These are phyloP conservation scores for Ophiostoma triangulosporum DNA, from an alignment of 2,329 filamentous ascomycete genomes.

Conservation along the genomic window DNA sequence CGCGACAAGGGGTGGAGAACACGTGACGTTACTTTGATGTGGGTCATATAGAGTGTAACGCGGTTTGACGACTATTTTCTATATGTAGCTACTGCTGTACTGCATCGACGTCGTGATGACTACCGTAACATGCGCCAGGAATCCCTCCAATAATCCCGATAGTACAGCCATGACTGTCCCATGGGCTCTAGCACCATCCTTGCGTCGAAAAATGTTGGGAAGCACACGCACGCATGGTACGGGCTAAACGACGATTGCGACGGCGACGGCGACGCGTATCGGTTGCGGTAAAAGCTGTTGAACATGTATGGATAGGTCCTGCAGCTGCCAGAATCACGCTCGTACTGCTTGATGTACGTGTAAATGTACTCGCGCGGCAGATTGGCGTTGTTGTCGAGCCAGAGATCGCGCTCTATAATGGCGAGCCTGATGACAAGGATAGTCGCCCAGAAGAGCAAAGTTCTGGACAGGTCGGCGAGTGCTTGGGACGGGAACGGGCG, in stretches of 20 bases:
- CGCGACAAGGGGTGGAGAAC: not conserved
- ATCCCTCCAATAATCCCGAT: not conserved
- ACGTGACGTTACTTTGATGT: not conserved
- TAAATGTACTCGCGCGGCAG: slow-evolving; percentile 5
- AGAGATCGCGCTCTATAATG: slow-evolving; percentile 7
- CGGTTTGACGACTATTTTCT: no score
- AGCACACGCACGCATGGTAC: slow-evolving; percentile 6
- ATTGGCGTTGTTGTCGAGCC: slow-evolving; percentile 11
- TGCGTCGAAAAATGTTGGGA: slow-evolving; percentile 8
- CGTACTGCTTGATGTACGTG: slow-evolving; percentile 4
- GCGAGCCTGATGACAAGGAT: not conserved
- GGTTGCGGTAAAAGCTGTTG: not conserved
- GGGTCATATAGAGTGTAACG: no score
- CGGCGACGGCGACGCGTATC: not conserved
- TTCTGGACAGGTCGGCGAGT: slow-evolving; percentile 3
- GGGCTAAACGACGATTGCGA: slow-evolving; percentile 4
- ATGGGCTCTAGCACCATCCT: slow-evolving; percentile 3
- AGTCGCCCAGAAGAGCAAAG: not conserved
- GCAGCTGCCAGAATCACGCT: slow-evolving; percentile 2
- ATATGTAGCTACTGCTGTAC: no score
- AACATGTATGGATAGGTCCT: not conserved
- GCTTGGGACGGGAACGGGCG: slow-evolving; percentile 7
- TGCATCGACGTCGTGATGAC: no score
- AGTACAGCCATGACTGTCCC: not conserved
- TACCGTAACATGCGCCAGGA: no score